Percentiles rank a stretch among this genome's conserved stretches.
Conservation (phyloP, 306 rosid genomes). For the Cajanus cajan region DNA sequence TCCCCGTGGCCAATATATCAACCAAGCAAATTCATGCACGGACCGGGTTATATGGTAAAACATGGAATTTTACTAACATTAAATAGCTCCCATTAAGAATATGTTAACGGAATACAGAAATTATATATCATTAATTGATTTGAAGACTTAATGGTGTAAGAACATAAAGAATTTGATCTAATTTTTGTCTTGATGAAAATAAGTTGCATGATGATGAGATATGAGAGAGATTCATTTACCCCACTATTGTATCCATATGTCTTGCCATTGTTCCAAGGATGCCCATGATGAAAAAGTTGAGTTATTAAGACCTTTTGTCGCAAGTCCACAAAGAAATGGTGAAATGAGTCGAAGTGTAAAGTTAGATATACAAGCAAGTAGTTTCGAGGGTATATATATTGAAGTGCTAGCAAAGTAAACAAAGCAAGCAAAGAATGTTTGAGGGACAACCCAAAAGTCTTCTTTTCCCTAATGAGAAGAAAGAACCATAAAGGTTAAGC, state of each 20-base stretch:
- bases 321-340: not conserved
- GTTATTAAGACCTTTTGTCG: conserved; percentile 13
- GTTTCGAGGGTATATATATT: conserved; percentile 2
- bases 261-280: conserved; percentile 64
- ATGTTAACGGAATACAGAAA: not conserved
- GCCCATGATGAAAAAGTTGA: conserved; percentile 54
- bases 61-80: not conserved
- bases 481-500: conserved; percentile 24
- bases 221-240: conserved; percentile 44
- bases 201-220: not conserved
- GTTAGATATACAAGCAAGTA: not conserved
- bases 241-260: conserved; percentile 57
- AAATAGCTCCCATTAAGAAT: not conserved
- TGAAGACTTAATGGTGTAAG: not conserved
- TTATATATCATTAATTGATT: not conserved
- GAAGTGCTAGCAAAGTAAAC: not conserved
- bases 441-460: conserved; percentile 39
- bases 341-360: not conserved
- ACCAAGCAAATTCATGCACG: too few relatives aligned
- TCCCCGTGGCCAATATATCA: too few relatives aligned
- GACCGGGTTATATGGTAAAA: not conserved
- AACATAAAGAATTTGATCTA: not conserved
- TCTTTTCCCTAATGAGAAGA: conserved; percentile 52
- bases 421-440: conserved; percentile 54
- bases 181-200: not conserved